Conservation (phyloP, 2,329 filamentous ascomycete species). For the Metarhizium sp. region DNA sequence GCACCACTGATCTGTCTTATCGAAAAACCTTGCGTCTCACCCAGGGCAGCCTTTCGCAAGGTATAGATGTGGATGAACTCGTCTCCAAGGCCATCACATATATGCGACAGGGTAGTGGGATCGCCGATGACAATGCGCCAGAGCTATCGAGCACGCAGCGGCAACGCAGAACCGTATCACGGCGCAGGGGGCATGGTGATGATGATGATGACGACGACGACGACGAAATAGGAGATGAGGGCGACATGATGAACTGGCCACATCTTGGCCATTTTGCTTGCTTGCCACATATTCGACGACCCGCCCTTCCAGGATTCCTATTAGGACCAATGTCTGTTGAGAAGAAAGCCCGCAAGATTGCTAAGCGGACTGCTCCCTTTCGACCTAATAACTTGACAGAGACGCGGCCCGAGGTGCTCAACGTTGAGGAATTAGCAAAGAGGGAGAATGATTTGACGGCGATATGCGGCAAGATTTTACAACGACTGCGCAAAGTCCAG, state of each 20-base stretch:
- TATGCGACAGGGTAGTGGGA: slow-evolving; percentile 62
- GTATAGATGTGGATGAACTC: slow-evolving; percentile 85
- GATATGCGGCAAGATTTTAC: slow-evolving; percentile 67
- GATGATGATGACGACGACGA: slow-evolving; percentile 39
- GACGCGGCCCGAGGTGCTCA: slow-evolving; percentile 69
- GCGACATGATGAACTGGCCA: slow-evolving; percentile 78
- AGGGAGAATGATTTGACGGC: slow-evolving; percentile 72
- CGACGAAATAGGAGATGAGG: slow-evolving; percentile 59
- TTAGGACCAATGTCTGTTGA: slow-evolving; percentile 83
- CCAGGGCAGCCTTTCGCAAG: slow-evolving; percentile 61
- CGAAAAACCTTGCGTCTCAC: slow-evolving; percentile 69
- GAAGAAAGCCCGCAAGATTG: slow-evolving; percentile 65
- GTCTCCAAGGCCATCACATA: slow-evolving; percentile 82
- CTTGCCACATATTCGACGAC: slow-evolving; percentile 62
- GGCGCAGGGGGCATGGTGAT: slow-evolving; percentile 33
- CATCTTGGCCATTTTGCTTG: slow-evolving; percentile 72
- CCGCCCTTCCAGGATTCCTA: slow-evolving; percentile 72
- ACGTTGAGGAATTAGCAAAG: slow-evolving; percentile 62
- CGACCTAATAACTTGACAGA: slow-evolving; percentile 59
- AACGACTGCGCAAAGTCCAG: slow-evolving; percentile 44
- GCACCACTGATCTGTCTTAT: slow-evolving; percentile 68
- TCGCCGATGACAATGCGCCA: slow-evolving; percentile 39
- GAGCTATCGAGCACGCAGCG: slow-evolving; percentile 42
- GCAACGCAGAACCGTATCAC: slow-evolving; percentile 26
- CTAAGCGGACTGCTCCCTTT: slow-evolving; percentile 62